These are phyloP conservation scores for Emydomyces testavorans DNA, from an alignment of 2,329 filamentous ascomycete species.

Conservation along the genomic window DNA sequence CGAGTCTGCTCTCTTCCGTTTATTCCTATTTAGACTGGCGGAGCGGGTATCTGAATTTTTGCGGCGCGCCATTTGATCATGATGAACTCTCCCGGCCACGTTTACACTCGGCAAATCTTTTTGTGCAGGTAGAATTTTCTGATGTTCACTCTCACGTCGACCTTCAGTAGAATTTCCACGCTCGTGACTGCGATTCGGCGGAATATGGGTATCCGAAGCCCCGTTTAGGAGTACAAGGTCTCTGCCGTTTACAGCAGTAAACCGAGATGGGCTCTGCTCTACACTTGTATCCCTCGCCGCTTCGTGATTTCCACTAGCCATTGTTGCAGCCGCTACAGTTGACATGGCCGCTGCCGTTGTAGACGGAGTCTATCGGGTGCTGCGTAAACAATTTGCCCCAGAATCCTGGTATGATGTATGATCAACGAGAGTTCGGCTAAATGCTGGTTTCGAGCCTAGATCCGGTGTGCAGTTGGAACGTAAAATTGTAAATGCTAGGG, in stretches of 20 bases:
- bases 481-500: no score
- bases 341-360: constrained; percentile 22
- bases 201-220: constrained; percentile 14
- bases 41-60: constrained; percentile 36
- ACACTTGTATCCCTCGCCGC: constrained; percentile 20
- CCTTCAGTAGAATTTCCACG: constrained; percentile 15
- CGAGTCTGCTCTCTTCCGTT: constrained; percentile 57
- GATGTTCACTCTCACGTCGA: constrained; percentile 15
- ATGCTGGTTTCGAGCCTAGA: no score
- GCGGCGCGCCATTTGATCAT: constrained; percentile 20
- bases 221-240: constrained; percentile 19
- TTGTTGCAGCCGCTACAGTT: constrained; percentile 26
- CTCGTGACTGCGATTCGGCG: constrained; percentile 14
- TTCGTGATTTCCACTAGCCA: constrained; percentile 24
- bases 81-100: constrained; percentile 31
- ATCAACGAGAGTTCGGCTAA: no score
- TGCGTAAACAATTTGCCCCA: no score
- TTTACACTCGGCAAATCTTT: constrained; percentile 40
- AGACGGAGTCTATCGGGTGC: neutral
- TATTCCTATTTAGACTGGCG: constrained; percentile 34
- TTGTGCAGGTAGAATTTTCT: constrained; percentile 20
- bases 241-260: constrained; percentile 38
- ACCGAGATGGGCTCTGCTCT: constrained; percentile 35
- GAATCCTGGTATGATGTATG: no score
- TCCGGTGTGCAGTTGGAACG: no score